Evolutionary conservation across 768 basidiomycete species (phyloP), one percentile per base, ranked within the genome.

Genomic region (Tephrocybe sp.): DNA sequence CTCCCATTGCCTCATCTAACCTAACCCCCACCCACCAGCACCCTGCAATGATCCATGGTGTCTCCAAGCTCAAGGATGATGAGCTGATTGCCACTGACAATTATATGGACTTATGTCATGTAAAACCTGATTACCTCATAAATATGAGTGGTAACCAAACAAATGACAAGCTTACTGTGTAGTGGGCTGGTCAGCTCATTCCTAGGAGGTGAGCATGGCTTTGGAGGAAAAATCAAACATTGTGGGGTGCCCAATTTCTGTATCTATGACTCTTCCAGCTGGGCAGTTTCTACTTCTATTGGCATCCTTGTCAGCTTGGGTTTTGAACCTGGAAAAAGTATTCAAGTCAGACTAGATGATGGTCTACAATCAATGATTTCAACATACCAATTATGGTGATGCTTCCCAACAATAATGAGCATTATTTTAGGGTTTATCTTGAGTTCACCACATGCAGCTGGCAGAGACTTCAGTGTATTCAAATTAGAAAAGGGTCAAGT

Each of bases 221-320:
- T 60, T 84, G 84, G 3, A 93, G 73, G 58, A 88, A 91, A 82
- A 93, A 57, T 93, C 90, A 30, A 85, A 84, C 48, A 89, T 86
- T 0, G 79, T 77, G 0, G 88, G 87, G 58, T 88, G 85, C 0
- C 79, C 77, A 38, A 90, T 81, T 3, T 81, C 84, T 1, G 72
- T 72, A 59, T 93, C 90, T 20, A 90, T 77, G 12, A 93, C 86
- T 0, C 88, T 88, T 7, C 90, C 90, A 0, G 90, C 88, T 1
- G 77, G 80, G 58, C 83, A 85, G 59, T 93, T 93, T 2, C 84
- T 85, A 50, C 81, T 86, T 46, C 72, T 75, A 57, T 92, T 90
- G 0, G 71, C 79, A 9, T 85, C 78, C 6, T 58, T 51, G 0
- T 49, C 44, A 7, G 44, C 55, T 48, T 63, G 55, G 15, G 64